phyloP scores from a whole-genome alignment of 208 protist genomes.

The Angomonas deanei region DNA sequence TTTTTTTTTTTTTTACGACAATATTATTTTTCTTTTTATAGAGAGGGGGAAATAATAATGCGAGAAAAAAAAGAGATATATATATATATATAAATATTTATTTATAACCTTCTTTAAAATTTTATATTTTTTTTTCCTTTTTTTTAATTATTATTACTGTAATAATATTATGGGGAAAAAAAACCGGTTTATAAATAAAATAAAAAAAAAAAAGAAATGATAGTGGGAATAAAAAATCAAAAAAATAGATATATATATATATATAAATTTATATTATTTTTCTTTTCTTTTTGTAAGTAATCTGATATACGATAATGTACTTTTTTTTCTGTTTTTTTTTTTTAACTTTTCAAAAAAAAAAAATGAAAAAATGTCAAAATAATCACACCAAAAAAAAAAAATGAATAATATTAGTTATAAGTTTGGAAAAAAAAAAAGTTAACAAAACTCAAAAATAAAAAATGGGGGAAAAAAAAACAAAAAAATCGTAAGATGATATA shows the following conservation, averaged over 20 bases:
- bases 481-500: too few relatives aligned
- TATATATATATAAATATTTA: not conserved
- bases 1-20: not conserved
- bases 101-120: not conserved
- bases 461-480: too few relatives aligned
- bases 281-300: not conserved
- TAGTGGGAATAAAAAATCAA: not conserved
- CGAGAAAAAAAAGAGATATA: not conserved
- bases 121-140: not conserved
- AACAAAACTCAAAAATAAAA: too few relatives aligned
- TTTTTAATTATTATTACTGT: not conserved
- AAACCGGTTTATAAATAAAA: not conserved
- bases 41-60: not conserved
- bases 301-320: not conserved
- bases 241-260: not conserved
- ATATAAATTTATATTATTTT: not conserved
- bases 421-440: not conserved
- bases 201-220: slow-evolving; percentile 2
- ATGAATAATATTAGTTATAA: not conserved
- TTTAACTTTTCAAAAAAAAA: not conserved
- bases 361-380: not conserved
- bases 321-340: not conserved
- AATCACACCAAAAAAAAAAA: too few relatives aligned
- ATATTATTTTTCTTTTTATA: not conserved
- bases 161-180: not conserved